phyloP scores from a whole-genome alignment of 2,329 filamentous ascomycete genomes.

The Fusarium coicis region DNA sequence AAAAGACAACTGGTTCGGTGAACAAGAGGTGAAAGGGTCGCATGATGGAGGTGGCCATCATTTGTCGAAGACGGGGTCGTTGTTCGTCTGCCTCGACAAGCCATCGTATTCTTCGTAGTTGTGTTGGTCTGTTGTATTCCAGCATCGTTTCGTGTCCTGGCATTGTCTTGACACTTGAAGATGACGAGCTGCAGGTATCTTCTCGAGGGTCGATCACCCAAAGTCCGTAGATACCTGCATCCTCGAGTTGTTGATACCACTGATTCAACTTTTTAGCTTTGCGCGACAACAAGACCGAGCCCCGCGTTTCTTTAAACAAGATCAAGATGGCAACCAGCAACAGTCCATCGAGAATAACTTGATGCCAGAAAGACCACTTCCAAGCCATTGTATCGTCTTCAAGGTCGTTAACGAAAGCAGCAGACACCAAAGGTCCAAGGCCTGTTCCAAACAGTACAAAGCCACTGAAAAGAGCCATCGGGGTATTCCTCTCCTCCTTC shows the following conservation, averaged over 20 bases:
- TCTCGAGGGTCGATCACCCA: conserved; percentile 46
- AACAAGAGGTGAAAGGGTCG: conserved; percentile 82
- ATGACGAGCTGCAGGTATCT: conserved; percentile 29
- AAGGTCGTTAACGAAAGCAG: conserved; percentile 73
- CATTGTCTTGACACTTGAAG: conserved; percentile 35
- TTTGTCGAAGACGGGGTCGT: conserved; percentile 71
- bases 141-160: conserved; percentile 6
- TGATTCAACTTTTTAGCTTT: conserved; percentile 79
- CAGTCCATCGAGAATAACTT: conserved; percentile 75
- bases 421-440: conserved; percentile 76
- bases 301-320: conserved; percentile 85
- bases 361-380: conserved; percentile 92
- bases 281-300: conserved; percentile 79
- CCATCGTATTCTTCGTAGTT: conserved; percentile 74
- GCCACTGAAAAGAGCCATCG: conserved; percentile 91
- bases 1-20: conserved; percentile 83
- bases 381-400: conserved; percentile 62
- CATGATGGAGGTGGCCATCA: conserved; percentile 79
- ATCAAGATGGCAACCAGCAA: conserved; percentile 70
- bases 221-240: conserved; percentile 65
- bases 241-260: conserved; percentile 82
- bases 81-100: conserved; percentile 83
- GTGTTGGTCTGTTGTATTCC: conserved; percentile 14
- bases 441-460: conserved; percentile 83
- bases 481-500: conserved; percentile 81